These are phyloP conservation scores for Candida germanica DNA, from an alignment of 805 yeast species.

Conservation along the genomic window DNA sequence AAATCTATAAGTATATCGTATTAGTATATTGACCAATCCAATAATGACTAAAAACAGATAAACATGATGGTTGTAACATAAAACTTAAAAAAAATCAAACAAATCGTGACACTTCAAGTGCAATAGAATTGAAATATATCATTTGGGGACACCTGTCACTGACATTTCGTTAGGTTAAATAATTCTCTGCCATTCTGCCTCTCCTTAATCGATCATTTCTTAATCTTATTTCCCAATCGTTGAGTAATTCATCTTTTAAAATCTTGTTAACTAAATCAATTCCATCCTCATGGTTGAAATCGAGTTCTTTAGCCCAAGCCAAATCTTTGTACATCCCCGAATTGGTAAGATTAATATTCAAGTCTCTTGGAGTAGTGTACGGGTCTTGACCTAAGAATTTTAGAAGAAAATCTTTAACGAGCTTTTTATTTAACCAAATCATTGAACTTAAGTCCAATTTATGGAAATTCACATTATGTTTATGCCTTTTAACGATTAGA, in stretches of 20 bases:
- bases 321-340: conserved; percentile 46
- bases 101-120: no score
- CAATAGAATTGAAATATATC: neutral
- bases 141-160: neutral
- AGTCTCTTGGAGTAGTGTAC: conserved; percentile 14
- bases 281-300: conserved; percentile 24
- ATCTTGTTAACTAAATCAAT: conserved; percentile 26
- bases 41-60: no score
- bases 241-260: conserved; percentile 27
- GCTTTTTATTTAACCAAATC: conserved; percentile 46
- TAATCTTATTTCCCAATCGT: conserved; percentile 26
- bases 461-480: conserved; percentile 22
- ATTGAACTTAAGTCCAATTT: conserved; percentile 42
- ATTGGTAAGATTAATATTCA: conserved; percentile 35
- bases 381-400: conserved; percentile 18
- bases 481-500: conserved; percentile 25
- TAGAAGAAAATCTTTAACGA: conserved; percentile 34
- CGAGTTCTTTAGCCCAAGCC: conserved; percentile 36
- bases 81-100: no score
- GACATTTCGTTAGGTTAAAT: conserved; percentile 15
- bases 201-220: conserved; percentile 35
- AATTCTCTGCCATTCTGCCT: conserved; percentile 44
- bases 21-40: no score
- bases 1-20: conserved; percentile 1
- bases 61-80: no score